These are phyloP conservation scores for Tuber microsphaerosporum DNA, from an alignment of 495 filamentous ascomycete species.

Conservation along the genomic window DNA sequence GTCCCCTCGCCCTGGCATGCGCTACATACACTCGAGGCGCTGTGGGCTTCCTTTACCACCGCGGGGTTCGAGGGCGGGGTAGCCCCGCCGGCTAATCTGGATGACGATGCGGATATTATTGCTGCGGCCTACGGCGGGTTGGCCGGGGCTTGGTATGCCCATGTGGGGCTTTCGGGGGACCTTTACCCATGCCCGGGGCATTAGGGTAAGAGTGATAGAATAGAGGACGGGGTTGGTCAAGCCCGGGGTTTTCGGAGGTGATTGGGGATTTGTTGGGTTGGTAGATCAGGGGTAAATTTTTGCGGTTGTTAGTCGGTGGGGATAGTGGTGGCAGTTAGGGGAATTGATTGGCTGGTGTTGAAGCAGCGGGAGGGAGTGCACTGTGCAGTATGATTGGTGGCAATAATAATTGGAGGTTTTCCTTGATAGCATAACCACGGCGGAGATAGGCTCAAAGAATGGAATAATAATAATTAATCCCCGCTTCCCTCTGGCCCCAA, in stretches of 20 bases:
- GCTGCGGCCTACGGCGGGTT: slow-evolving; percentile 50
- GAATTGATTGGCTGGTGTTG: neutral
- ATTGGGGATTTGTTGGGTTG: slow-evolving; percentile 27
- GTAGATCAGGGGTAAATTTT: slow-evolving; percentile 7
- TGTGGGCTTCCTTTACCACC: slow-evolving; percentile 49
- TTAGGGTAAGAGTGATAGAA: slow-evolving; percentile 24
- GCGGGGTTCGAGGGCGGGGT: slow-evolving; percentile 45
- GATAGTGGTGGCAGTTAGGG: neutral
- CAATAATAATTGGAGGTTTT: neutral
- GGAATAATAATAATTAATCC: neutral
- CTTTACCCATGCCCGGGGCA: neutral
- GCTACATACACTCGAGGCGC: slow-evolving; percentile 47
- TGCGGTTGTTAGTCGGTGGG: neutral
- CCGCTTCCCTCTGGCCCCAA: neutral
- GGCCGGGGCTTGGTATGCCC: slow-evolving; percentile 47
- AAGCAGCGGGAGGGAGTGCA: neutral
- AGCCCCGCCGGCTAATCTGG: slow-evolving; percentile 47
- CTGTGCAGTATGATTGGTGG: neutral
- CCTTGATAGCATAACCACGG: neutral
- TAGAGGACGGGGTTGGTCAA: slow-evolving; percentile 23
- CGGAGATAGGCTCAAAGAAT: neutral
- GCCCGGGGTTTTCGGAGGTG: slow-evolving; percentile 20
- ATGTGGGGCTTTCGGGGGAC: slow-evolving; percentile 26
- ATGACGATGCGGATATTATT: slow-evolving; percentile 50
- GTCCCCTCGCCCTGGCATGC: slow-evolving; percentile 47